Base-by-base conservation (phyloP, 2,329 filamentous ascomycete genomes). In the Albifimbria verrucaria region DNA sequence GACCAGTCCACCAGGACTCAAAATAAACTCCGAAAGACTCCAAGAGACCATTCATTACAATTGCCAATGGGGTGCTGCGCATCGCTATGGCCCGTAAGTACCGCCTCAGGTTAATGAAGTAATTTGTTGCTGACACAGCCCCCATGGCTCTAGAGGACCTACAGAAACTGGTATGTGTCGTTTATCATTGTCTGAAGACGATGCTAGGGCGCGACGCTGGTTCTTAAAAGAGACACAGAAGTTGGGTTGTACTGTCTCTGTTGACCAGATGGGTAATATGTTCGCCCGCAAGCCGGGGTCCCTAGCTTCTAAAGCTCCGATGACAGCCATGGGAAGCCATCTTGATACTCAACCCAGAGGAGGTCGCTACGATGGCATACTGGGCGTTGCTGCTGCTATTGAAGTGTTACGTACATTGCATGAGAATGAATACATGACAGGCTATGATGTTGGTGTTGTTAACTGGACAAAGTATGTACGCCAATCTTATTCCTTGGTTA, bases 191-290 rank as follows among this genome's bases (percentile, higher is more conserved):
- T 86, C 85, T 2, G 83, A 92, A 60, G 75, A 83, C 2, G 90
- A 93, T 65, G 89, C 86, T 63, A 70, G 81, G 61, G 88, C 81
- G 12, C 82, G 90, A 39, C 83, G 89, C 66, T 94, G 89, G 89
- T 92, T 94, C 57, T 78, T 85, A 0, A 67, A 83, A 18, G 85
- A 83, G 0, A 83, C 82, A 1, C 71, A 81, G 60, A 73, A 72
- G 0, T 72, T 92, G 0, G 87, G 86, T 10, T 93, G 89, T 66
- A 76, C 77, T 3, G 77, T 89, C 7, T 86, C 79, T 0, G 69
- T 90, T 1, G 90, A 94, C 65, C 75, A 82, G 23, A 92, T 93
- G 82, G 89, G 89, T 20, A 94, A 93, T 59, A 88, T 88, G 55
- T 94, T 93, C 65, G 88, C 89, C 1, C 76, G 90, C 3, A 79